These are phyloP conservation scores for Cylindrodendrum hubeiense DNA, from an alignment of 2,329 filamentous ascomycete genomes.

Conservation along the genomic window DNA sequence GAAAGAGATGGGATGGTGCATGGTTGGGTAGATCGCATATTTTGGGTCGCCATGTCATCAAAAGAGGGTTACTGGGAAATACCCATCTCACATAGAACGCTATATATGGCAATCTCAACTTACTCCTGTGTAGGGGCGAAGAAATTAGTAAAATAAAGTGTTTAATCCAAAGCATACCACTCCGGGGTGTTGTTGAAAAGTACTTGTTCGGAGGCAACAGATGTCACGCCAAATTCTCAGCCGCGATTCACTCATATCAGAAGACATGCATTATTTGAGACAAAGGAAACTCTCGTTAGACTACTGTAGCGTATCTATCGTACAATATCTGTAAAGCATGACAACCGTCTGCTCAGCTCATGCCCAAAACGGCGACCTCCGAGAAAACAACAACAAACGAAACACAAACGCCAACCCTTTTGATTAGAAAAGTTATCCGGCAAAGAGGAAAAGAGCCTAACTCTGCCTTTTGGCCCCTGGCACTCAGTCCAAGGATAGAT, in stretches of 20 bases:
- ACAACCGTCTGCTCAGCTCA: conserved; percentile 10
- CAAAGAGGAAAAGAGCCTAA: conserved; percentile 14
- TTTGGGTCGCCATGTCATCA: background rate
- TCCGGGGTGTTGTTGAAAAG: background rate
- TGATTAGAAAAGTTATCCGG: conserved; percentile 34
- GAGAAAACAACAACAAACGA: conserved; percentile 21
- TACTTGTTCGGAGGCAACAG: background rate
- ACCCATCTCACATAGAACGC: background rate
- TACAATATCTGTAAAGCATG: conserved; percentile 26
- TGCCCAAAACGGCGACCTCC: background rate
- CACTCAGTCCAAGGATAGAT: background rate
- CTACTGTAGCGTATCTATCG: conserved; percentile 23
- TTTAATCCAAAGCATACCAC: background rate
- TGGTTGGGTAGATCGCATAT: background rate
- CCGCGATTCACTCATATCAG: background rate
- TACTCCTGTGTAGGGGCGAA: background rate
- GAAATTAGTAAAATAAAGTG: background rate
- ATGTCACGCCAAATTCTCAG: too few species aligned
- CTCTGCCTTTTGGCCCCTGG: conserved; percentile 10
- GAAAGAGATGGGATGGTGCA: background rate
- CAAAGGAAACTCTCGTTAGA: conserved; percentile 10
- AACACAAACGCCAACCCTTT: conserved; percentile 37
- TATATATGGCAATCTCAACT: background rate
- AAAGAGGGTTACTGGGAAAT: background rate
- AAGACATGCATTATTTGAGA: background rate